These are phyloP conservation scores for Lepiota venenata DNA, from an alignment of 768 basidiomycete species.

Conservation along the genomic window DNA sequence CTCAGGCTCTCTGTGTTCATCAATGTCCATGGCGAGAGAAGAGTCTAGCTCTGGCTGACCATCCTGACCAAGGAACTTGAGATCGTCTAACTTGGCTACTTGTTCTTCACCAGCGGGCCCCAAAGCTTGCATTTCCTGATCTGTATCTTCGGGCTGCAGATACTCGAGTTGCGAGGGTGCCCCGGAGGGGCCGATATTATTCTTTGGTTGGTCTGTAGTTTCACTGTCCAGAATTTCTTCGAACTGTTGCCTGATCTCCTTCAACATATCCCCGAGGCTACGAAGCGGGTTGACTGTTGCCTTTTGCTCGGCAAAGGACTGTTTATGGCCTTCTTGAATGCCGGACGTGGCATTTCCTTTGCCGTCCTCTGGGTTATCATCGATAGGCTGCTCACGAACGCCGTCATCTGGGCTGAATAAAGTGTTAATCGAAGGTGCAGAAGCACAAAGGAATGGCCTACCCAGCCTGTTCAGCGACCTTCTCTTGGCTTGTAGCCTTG, in stretches of 20 bases:
- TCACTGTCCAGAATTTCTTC: conserved; percentile 68
- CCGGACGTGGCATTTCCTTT: conserved; percentile 35
- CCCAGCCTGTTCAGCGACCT: conserved; percentile 27
- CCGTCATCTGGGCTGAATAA: conserved; percentile 10
- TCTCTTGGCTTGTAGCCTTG: conserved; percentile 21
- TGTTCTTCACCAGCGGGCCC: conserved; percentile 86
- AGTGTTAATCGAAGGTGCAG: background rate
- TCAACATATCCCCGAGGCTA: conserved; percentile 78
- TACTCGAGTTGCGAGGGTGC: conserved; percentile 68
- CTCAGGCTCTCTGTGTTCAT: conserved; percentile 25
- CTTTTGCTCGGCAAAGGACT: conserved; percentile 36
- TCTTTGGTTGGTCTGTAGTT: conserved; percentile 27
- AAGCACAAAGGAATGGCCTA: conserved; percentile 18
- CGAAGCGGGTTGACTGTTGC: conserved; percentile 56
- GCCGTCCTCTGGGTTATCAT: conserved; percentile 13
- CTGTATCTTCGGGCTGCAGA: conserved; percentile 62
- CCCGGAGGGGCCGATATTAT: conserved; percentile 34
- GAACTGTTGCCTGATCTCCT: conserved; percentile 79
- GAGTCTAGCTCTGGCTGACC: conserved; percentile 26
- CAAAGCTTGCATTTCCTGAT: conserved; percentile 82
- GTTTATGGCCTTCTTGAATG: conserved; percentile 39
- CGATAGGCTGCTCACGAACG: conserved; percentile 10
- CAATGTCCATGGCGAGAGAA: conserved; percentile 48
- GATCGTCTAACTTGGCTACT: conserved; percentile 74
- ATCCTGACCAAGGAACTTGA: conserved; percentile 70